Evolutionary conservation across 495 filamentous ascomycete species (phyloP), one percentile per base, ranked within the genome.

Genomic region (Aspergillus campestris): DNA sequence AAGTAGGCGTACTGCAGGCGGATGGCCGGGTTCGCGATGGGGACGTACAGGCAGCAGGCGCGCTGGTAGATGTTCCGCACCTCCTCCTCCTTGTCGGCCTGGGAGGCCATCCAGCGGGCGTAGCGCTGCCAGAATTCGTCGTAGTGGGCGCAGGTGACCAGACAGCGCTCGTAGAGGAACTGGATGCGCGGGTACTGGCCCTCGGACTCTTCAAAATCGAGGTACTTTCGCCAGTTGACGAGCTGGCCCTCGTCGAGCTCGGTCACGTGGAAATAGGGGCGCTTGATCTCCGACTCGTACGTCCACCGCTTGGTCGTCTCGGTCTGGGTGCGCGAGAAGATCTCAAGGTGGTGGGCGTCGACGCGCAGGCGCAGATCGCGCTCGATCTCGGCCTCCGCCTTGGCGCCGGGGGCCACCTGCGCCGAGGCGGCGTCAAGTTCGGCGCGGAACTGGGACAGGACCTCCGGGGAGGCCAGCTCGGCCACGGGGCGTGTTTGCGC

Each of bases 41-140:
- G 89, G 0, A 89, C 87, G 59, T 82, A 97, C 3, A 95, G 60
- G 45, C 75, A 86, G 50, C 81, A 80, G 8, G 90, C 94, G 43
- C 89, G 82, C 61, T 92, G 85, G 53, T 95, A 97, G 52, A 99
- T 89, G 60, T 85, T 88, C 18, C 94, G 83, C 3, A 92, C 86
- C 58, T 99, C 94, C 56, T 95, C 88, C 45, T 88, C 81, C 60
- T 95, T 95, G 38, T 72, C 78, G 0, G 75, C 55, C 56, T 95
- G 87, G 3, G 80, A 82, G 51, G 74, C 73, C 89, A 99, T 96
- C 92, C 92, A 99, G 11, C 94, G 75, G n/a, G 86, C 89, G 66
- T 95, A 99, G 1, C 92, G 82, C 45, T 94, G 77, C 92, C 92
- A 99, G 65, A 99, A 95, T 56, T 97, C 90, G 38, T 96, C 90